These are phyloP conservation scores for Chionographis japonica DNA, from an alignment of 106 monocot species.

Conservation along the genomic window DNA sequence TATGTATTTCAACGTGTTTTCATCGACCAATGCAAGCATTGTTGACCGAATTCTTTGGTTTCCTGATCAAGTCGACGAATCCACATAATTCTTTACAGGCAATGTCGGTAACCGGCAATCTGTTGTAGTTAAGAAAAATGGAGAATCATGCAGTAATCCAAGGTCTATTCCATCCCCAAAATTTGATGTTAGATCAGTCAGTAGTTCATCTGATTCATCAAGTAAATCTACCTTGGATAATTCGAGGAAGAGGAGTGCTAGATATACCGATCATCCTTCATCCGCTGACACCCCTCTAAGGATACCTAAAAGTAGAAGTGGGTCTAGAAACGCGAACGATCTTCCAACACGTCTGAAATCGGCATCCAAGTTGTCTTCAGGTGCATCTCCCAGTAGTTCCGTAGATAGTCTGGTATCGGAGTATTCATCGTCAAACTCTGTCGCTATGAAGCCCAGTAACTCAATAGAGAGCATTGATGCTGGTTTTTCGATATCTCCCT, in stretches of 20 bases:
- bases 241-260: constrained; percentile 10
- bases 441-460: constrained; percentile 8
- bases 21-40: background rate
- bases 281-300: constrained; percentile 9
- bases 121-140: constrained; percentile 3
- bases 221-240: constrained; percentile 10
- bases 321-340: background rate
- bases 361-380: constrained; percentile 4
- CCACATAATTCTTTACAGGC: constrained; percentile 10
- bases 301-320: constrained; percentile 4
- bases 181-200: background rate
- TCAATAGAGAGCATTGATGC: constrained; percentile 1
- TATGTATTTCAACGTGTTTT: background rate
- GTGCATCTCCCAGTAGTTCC: constrained; percentile 41
- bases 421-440: constrained; percentile 22
- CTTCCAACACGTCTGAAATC: background rate
- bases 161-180: constrained; percentile 9
- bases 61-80: too few species aligned
- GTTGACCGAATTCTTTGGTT: too few species aligned
- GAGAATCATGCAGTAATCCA: background rate
- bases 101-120: constrained; percentile 15
- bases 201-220: background rate
- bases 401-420: constrained; percentile 38
- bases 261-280: constrained; percentile 11
- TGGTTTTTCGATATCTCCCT: constrained; percentile 9